These are phyloP conservation scores for Mycosphaerella arachidis DNA, from an alignment of 2,329 filamentous ascomycete species.

Conservation along the genomic window DNA sequence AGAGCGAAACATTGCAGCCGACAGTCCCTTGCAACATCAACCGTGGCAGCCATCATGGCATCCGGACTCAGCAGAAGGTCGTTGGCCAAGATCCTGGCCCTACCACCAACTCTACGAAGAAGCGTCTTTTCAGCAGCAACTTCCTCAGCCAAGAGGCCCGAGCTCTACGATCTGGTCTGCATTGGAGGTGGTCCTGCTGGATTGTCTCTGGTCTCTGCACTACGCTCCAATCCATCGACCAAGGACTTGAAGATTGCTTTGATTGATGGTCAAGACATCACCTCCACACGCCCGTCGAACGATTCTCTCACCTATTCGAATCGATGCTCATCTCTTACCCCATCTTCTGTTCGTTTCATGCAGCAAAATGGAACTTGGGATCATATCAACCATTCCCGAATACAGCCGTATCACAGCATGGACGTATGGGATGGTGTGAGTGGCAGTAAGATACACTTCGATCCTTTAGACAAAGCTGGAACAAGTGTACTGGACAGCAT, in stretches of 20 bases:
- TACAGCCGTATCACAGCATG: slow-evolving; percentile 92
- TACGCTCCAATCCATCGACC: slow-evolving; percentile 43
- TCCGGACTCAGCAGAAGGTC: slow-evolving; percentile 6
- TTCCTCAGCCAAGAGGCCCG: slow-evolving; percentile 40
- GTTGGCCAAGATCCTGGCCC: slow-evolving; percentile 20
- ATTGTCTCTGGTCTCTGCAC: slow-evolving; percentile 28
- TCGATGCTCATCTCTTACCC: slow-evolving; percentile 90
- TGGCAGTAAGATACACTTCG: slow-evolving; percentile 79
- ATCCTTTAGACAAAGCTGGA: slow-evolving; percentile 24
- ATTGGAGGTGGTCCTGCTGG: slow-evolving; percentile 24
- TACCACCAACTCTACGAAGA: slow-evolving; percentile 28
- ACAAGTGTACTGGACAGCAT: slow-evolving; percentile 26
- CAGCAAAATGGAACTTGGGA: slow-evolving; percentile 76
- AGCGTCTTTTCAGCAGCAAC: slow-evolving; percentile 24
- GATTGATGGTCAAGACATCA: slow-evolving; percentile 82
- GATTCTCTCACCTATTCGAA: slow-evolving; percentile 77
- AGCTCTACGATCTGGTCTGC: slow-evolving; percentile 58
- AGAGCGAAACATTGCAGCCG: background rate
- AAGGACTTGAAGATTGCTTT: slow-evolving; percentile 77
- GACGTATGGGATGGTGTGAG: slow-evolving; percentile 96
- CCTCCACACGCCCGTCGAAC: slow-evolving; percentile 62
- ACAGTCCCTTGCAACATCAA: background rate
- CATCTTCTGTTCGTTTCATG: slow-evolving; percentile 77
- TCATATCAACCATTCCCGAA: slow-evolving; percentile 65
- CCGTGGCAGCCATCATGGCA: slow-evolving; percentile 8